Evolutionary conservation across 2,329 filamentous ascomycete genomes (phyloP).

Genomic region (Aspergillus intermedius): DNA sequence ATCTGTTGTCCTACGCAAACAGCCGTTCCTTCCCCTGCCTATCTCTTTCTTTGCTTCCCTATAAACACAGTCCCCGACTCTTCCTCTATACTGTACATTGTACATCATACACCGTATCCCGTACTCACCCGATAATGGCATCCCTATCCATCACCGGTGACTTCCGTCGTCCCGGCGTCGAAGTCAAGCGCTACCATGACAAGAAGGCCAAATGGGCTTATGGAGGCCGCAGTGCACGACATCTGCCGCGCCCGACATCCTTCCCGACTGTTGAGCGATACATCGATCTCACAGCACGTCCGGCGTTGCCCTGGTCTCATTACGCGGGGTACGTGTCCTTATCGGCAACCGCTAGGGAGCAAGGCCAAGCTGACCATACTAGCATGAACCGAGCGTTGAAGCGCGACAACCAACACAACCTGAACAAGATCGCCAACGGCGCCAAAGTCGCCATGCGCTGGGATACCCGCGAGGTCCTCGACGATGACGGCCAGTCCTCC

Average conservation of each 20-base stretch:
- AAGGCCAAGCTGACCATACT: not conserved
- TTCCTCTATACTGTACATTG: not conserved
- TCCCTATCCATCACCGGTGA: conserved; percentile 44
- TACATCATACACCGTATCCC: not conserved
- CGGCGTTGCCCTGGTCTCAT: conserved; percentile 6
- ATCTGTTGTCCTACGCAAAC: no score
- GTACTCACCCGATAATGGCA: conserved; percentile 10
- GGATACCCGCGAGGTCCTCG: conserved; percentile 29
- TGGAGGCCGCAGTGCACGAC: conserved; percentile 19
- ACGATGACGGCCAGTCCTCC: conserved; percentile 13
- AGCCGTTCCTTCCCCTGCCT: not conserved
- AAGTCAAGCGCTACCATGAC: conserved; percentile 37
- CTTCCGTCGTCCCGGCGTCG: conserved; percentile 49
- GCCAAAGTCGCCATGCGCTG: conserved; percentile 21
- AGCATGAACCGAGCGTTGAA: conserved; percentile 1
- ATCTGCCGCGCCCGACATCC: conserved; percentile 1
- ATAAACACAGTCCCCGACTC: not conserved
- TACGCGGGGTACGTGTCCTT: not conserved
- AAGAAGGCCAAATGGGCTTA: conserved; percentile 37
- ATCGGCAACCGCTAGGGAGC: not conserved
- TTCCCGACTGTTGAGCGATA: conserved; percentile 12
- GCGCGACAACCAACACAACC: conserved; percentile 8
- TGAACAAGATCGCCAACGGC: conserved; percentile 13
- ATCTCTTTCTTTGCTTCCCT: not conserved
- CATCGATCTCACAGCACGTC: conserved; percentile 6